Conservation (phyloP, 1,139 yeast genomes). For the Nakaseomyces bracarensis region DNA sequence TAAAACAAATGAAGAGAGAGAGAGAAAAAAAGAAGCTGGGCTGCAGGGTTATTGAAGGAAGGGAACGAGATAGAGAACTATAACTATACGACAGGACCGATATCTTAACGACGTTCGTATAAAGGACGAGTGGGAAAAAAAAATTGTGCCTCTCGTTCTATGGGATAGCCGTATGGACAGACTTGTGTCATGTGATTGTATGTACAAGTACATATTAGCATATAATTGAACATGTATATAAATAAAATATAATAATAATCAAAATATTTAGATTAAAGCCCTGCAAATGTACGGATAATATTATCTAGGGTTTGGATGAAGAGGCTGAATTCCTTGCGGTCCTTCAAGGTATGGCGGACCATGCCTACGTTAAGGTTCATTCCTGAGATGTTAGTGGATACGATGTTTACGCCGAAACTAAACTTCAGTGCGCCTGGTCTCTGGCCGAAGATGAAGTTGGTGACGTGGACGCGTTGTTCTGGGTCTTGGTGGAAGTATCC, state of each 20-base stretch:
- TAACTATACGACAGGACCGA: not conserved
- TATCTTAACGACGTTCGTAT: constrained; percentile 1
- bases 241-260: too few species aligned
- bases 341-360: constrained; percentile 16
- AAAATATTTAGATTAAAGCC: too few species aligned
- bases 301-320: constrained; percentile 14
- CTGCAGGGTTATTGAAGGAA: too few species aligned
- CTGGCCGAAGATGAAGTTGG: constrained; percentile 21
- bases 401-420: constrained; percentile 18
- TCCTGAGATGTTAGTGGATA: constrained; percentile 22
- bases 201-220: too few species aligned
- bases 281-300: constrained; percentile 10
- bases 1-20: too few species aligned
- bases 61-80: too few species aligned
- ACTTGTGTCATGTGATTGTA: too few species aligned
- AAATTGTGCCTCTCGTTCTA: too few species aligned
- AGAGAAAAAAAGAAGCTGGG: too few species aligned
- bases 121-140: too few species aligned
- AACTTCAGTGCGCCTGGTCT: constrained; percentile 21
- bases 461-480: constrained; percentile 9
- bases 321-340: constrained; percentile 13
- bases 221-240: too few species aligned
- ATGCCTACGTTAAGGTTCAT: constrained; percentile 19
- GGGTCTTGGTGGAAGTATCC: constrained; percentile 17
- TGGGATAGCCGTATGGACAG: too few species aligned